Base-by-base conservation (phyloP, 2,329 filamentous ascomycete species). In the Hypoxylon rubiginosum region DNA sequence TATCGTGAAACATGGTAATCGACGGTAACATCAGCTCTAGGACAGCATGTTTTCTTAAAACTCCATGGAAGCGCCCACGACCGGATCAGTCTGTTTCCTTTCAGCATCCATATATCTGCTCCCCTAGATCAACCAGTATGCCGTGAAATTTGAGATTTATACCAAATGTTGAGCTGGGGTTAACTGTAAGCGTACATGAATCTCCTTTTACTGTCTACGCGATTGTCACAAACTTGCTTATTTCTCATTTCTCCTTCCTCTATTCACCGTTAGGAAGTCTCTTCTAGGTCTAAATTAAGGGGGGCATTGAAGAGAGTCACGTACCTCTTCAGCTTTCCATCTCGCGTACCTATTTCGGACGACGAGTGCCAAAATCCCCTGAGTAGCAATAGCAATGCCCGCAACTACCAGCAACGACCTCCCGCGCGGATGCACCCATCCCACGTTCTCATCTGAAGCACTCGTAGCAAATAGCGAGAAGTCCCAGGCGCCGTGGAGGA, bases 371-470 rank as follows among this genome's bases (percentile, higher is more conserved):
- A 51, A 21, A 4, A n/a, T 21, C 9, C 28, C 28, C 17, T 51
- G 48, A n/a, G n/a, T 34, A 19, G 48, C 15, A 17, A 34, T 21
- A 21, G 26, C 26, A 7, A 51, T 26, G 28, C 10, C 9, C 2
- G 21, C 10, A 7, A 51, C 30, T 17, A 57, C 10, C 15, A 60
- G 28, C 13, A 67, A 34, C 52, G 56, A 45, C 13, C 49, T 58
- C 21, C 62, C 58, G 9, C 48, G 39, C 4, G 71, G 71, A 58
- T 72, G 71, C 3, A 71, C 43, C 69, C 71, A 73, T 17, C 71
- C 71, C 11, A 73, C 64, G 28, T 73, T 72, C 5, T 69, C 71
- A 15, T 72, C 58, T 9, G 64, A 51, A n/a, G 71, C 67, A 48
- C 69, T 72, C 7, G 59, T 45, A 30, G 45, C 45, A n/a, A 73